Evolutionary conservation across 139 green algal species (phyloP).

Genomic region (Medakamo hakoo): DNA sequence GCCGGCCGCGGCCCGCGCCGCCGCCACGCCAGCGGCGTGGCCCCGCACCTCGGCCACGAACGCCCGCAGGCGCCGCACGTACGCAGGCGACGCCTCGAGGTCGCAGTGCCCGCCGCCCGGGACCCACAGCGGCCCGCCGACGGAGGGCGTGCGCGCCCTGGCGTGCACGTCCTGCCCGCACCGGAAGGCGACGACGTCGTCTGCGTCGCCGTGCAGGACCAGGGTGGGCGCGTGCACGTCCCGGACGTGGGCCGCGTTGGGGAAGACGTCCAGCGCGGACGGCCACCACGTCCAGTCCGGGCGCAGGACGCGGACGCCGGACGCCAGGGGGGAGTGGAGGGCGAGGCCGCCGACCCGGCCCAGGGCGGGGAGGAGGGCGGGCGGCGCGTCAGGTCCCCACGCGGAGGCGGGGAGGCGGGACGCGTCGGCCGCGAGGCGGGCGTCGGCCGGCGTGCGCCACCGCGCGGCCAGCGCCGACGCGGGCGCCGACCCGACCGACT

Average conservation of each 20-base stretch:
- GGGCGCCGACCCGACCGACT: not conserved
- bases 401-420: not conserved
- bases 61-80: not conserved
- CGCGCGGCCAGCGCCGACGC: not conserved
- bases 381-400: too few relatives aligned
- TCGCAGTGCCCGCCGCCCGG: not conserved
- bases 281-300: not conserved
- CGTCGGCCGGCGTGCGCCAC: too few relatives aligned
- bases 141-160: too few relatives aligned
- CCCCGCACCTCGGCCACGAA: too few relatives aligned
- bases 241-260: too few relatives aligned
- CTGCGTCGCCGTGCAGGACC: not conserved
- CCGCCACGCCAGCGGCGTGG: too few relatives aligned
- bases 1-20: too few relatives aligned
- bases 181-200: not conserved
- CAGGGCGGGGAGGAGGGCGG: too few relatives aligned
- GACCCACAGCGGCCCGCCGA: not conserved
- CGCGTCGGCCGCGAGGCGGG: too few relatives aligned
- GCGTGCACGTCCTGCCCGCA: not conserved
- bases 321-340: not conserved
- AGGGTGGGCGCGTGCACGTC: not conserved
- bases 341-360: not conserved
- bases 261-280: not conserved
- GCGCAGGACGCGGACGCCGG: not conserved
- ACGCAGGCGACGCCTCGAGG: not conserved